Conservation (phyloP, 2,329 filamentous ascomycete species). For the Fusarium nanum region DNA sequence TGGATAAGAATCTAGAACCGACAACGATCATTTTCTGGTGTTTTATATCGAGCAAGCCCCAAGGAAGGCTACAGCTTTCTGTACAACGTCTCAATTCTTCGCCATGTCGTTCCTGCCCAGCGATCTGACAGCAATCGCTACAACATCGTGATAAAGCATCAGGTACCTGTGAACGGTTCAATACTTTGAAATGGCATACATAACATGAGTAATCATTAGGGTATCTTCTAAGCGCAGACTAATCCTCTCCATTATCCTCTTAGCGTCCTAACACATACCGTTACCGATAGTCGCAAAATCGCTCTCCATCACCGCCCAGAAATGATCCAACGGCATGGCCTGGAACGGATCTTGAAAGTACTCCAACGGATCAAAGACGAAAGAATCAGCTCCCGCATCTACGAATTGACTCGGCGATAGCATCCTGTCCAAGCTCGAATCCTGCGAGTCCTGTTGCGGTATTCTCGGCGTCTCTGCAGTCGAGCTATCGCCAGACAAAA, state of each 20-base stretch:
- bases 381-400: slow-evolving; percentile 1
- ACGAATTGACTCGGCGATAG: slow-evolving; percentile 18
- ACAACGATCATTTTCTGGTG: not conserved
- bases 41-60: not conserved
- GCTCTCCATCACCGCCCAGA: slow-evolving; percentile 43
- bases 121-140: too few species aligned
- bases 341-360: slow-evolving; percentile 41
- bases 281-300: slow-evolving; percentile 34
- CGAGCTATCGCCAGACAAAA: slow-evolving; percentile 18
- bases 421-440: not conserved
- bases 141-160: too few species aligned
- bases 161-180: not conserved
- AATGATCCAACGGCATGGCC: slow-evolving; percentile 41
- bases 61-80: accelerated
- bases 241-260: not conserved
- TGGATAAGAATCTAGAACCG: not conserved
- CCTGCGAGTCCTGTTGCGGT: slow-evolving; percentile 5
- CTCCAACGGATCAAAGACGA: slow-evolving; percentile 30
- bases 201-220: not conserved
- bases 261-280: not conserved
- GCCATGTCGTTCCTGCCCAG: too few species aligned
- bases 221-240: not conserved
- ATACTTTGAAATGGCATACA: not conserved
- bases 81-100: too few species aligned
- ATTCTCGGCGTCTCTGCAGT: slow-evolving; percentile 13